These are phyloP conservation scores for Fistulifera pelliculosa DNA, from an alignment of 108 stramenopile genomes.

Conservation along the genomic window DNA sequence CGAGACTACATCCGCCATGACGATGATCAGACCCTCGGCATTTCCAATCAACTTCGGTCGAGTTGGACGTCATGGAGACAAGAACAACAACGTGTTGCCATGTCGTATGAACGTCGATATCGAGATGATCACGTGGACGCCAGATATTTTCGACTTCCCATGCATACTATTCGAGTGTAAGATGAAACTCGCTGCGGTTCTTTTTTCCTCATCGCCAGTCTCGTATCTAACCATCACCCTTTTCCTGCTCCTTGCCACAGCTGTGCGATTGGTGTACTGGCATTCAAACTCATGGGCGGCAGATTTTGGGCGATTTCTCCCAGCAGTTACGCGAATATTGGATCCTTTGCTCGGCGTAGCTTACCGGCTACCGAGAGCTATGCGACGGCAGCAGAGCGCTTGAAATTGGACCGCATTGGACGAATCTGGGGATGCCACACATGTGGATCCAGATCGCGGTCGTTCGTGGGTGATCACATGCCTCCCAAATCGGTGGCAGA, in stretches of 20 bases:
- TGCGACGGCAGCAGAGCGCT: conserved; percentile 53
- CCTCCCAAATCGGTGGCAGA: conserved; percentile 74
- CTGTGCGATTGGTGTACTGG: conserved; percentile 53
- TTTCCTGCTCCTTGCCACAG: conserved; percentile 17
- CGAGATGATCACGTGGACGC: neutral
- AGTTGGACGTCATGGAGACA: neutral
- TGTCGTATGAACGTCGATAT: neutral
- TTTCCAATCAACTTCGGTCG: neutral
- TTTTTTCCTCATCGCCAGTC: neutral
- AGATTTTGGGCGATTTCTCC: conserved; percentile 74
- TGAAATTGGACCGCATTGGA: conserved; percentile 46
- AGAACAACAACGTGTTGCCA: neutral
- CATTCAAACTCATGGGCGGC: conserved; percentile 69
- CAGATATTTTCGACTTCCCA: conserved; percentile 10
- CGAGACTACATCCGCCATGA: neutral
- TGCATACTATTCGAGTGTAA: conserved; percentile 24
- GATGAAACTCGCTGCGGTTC: neutral
- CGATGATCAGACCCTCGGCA: neutral
- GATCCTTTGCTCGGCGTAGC: conserved; percentile 60
- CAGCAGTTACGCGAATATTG: conserved; percentile 60
- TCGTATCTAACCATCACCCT: neutral
- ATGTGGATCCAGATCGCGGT: conserved; percentile 40
- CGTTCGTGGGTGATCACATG: conserved; percentile 82
- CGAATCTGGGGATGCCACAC: conserved; percentile 74
- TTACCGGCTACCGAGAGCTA: conserved; percentile 59